Base-by-base conservation (phyloP, 768 basidiomycete species). In the Panus rudis region DNA sequence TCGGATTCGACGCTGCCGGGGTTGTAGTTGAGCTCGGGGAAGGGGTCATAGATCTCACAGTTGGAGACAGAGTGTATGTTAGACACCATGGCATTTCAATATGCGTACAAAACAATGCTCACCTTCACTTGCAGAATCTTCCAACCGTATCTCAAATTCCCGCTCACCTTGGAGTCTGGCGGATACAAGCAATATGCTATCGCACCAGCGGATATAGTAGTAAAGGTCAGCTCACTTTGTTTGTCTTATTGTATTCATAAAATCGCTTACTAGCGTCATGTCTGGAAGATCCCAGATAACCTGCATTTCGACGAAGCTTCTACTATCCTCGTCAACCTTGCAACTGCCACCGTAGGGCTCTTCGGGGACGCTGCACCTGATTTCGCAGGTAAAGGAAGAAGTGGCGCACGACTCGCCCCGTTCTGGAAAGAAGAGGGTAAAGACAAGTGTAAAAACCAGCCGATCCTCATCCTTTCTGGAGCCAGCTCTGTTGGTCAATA, bases 51-150 rank as follows among this genome's bases (percentile, higher is more conserved):
- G 45, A 49, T 16, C 66, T 67, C 31, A 53, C 54, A 35, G 59
- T 61, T 22, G 72, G 72, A 24, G 67, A 73, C 51, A 65, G 53
- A 39, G 65, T 72, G 67, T 65, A 54, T 28, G 58, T 42, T 1
- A 1, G 6, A 21, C 12, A 7, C 6, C 25, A n/a, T n/a, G n/a
- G n/a, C n/a, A n/a, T n/a, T n/a, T n/a, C n/a, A n/a, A n/a, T n/a
- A n/a, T n/a, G n/a, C n/a, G n/a, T n/a, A n/a, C n/a, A n/a, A n/a
- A n/a, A n/a, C n/a, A n/a, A n/a, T n/a, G n/a, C n/a, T n/a, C n/a
- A n/a, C n/a, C n/a, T n/a, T n/a, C n/a, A n/a, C n/a, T n/a, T n/a
- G n/a, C n/a, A n/a, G n/a, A n/a, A n/a, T n/a, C n/a, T n/a, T n/a
- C n/a, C n/a, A n/a, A n/a, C n/a, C n/a, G n/a, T n/a, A n/a, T n/a